These are phyloP conservation scores for Ulvella scutata DNA, from an alignment of 139 green algal species.

Conservation along the genomic window DNA sequence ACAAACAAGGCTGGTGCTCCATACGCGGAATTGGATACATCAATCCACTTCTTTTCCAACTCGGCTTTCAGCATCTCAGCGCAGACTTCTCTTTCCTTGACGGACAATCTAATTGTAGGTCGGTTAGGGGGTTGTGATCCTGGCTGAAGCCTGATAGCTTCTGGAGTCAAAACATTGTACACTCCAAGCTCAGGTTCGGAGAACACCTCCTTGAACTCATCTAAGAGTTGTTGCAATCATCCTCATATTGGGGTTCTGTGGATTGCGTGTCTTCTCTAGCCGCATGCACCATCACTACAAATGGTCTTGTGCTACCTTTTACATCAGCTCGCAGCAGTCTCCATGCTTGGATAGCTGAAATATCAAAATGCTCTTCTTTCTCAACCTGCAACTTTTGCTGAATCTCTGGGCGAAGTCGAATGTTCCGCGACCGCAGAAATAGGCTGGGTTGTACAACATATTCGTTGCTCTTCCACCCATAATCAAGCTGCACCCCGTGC, in stretches of 20 bases:
- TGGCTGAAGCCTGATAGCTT: background rate
- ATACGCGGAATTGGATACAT: slow-evolving; percentile 17
- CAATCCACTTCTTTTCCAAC: slow-evolving; percentile 5
- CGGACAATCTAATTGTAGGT: background rate
- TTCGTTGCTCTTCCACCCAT: background rate
- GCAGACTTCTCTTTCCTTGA: background rate
- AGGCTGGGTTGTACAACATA: background rate
- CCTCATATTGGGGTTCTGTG: background rate
- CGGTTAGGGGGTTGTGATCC: background rate
- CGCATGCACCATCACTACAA: background rate
- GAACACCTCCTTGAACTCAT: background rate
- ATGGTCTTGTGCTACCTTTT: background rate
- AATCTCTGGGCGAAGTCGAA: background rate
- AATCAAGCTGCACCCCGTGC: background rate
- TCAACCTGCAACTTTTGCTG: background rate
- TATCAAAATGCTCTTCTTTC: background rate
- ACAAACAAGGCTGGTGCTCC: slow-evolving; percentile 42
- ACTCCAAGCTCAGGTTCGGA: background rate
- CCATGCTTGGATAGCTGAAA: background rate
- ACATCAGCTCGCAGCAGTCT: background rate
- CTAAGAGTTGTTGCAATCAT: background rate
- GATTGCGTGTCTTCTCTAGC: background rate
- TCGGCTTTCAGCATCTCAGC: slow-evolving; percentile 5
- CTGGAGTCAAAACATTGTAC: background rate
- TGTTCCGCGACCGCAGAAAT: background rate